These are phyloP conservation scores for Calocybe cyanea DNA, from an alignment of 768 basidiomycete species.

Conservation along the genomic window DNA sequence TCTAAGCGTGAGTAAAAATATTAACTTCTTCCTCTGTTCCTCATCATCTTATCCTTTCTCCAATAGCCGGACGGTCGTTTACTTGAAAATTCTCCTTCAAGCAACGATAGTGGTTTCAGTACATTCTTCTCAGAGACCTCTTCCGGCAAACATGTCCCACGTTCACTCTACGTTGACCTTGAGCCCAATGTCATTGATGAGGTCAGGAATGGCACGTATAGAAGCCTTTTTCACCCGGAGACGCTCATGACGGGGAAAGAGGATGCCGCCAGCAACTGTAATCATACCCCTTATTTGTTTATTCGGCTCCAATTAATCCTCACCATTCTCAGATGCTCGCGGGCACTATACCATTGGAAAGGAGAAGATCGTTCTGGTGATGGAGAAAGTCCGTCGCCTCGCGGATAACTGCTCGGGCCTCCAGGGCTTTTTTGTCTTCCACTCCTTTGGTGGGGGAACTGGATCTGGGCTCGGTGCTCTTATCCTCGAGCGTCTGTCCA, in stretches of 20 bases:
- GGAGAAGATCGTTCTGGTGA: constrained; percentile 93
- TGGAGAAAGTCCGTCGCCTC: constrained; percentile 92
- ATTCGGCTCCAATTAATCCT: constrained; percentile 4
- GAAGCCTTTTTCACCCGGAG: constrained; percentile 96
- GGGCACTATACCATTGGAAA: constrained; percentile 99
- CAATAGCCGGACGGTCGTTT: constrained; percentile 95
- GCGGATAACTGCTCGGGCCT: constrained; percentile 96
- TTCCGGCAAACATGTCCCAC: constrained; percentile 92
- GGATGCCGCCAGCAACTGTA: constrained; percentile 99
- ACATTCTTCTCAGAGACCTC: constrained; percentile 98
- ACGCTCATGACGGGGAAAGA: constrained; percentile 97
- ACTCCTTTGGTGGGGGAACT: constrained; percentile 99
- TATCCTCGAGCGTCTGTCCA: constrained; percentile 90
- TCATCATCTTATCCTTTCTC: constrained; percentile 16
- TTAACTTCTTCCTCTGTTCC: not conserved
- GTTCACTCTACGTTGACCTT: constrained; percentile 93
- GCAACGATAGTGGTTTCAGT: constrained; percentile 82
- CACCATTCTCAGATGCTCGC: constrained; percentile 69
- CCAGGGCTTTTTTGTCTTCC: constrained; percentile 99
- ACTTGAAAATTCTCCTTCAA: constrained; percentile 61
- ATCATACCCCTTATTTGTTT: constrained; percentile 25
- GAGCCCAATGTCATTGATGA: constrained; percentile 96
- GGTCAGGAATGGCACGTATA: constrained; percentile 88
- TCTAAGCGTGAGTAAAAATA: constrained; percentile 65
- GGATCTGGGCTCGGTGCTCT: constrained; percentile 98